Conservation (phyloP, 306 rosid genomes). For the Quercus wislizeni region DNA sequence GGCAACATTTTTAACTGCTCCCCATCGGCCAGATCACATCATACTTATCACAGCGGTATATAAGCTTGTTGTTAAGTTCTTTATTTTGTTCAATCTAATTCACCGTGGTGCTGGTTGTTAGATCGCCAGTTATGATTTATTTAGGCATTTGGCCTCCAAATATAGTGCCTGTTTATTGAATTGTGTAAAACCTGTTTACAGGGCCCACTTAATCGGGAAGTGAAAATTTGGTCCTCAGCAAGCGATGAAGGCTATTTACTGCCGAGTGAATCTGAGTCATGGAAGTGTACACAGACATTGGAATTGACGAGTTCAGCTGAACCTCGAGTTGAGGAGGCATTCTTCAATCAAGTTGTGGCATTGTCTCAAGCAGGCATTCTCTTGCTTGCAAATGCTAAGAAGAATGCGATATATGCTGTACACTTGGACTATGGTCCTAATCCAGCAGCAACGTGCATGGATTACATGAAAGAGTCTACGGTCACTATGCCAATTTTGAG, state of each 20-base stretch:
- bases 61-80: slow-evolving; percentile 8
- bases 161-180: slow-evolving; percentile 12
- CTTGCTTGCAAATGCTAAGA: slow-evolving; percentile 97
- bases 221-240: slow-evolving; percentile 86
- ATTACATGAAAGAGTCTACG: slow-evolving; percentile 90
- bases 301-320: slow-evolving; percentile 87
- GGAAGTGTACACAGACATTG: slow-evolving; percentile 90
- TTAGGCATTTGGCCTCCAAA: not conserved
- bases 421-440: slow-evolving; percentile 85
- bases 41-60: slow-evolving; percentile 88
- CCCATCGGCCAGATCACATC: slow-evolving; percentile 86
- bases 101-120: not conserved
- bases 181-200: slow-evolving; percentile 22
- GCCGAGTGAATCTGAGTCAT: slow-evolving; percentile 76
- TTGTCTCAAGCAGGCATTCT: slow-evolving; percentile 94
- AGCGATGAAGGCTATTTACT: slow-evolving; percentile 95
- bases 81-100: not conserved
- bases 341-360: slow-evolving; percentile 92
- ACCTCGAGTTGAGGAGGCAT: slow-evolving; percentile 70
- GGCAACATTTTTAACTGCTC: slow-evolving; percentile 81
- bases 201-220: slow-evolving; percentile 94
- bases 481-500: slow-evolving; percentile 97
- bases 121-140: not conserved
- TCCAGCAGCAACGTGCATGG: slow-evolving; percentile 81
- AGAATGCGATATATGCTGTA: slow-evolving; percentile 95